phyloP scores from a whole-genome alignment of 768 basidiomycete species.

The Podaxis sp. region DNA sequence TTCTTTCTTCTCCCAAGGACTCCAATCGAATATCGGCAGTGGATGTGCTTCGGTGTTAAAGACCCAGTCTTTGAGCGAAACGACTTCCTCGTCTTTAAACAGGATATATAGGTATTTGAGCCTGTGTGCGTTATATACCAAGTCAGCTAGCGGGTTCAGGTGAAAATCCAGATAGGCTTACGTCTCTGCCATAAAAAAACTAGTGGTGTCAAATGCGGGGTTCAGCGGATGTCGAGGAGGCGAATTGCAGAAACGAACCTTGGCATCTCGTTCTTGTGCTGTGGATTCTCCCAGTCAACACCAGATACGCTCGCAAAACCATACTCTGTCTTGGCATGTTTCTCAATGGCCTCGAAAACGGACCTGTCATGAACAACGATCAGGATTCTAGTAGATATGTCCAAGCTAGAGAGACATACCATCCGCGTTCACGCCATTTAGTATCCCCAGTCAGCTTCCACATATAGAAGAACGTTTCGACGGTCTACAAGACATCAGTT shows the following conservation, averaged over 20 bases:
- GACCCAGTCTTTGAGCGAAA: conserved; percentile 54
- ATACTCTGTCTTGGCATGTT: conserved; percentile 46
- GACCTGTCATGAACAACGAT: conserved; percentile 37
- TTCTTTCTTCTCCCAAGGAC: conserved; percentile 42
- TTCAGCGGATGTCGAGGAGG: neutral
- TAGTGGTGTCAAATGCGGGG: neutral
- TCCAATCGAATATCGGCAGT: conserved; percentile 65
- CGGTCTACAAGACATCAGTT: conserved; percentile 39
- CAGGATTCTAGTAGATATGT: conserved; percentile 43
- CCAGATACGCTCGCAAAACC: conserved; percentile 58
- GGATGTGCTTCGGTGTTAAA: conserved; percentile 76
- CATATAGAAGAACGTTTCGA: conserved; percentile 70
- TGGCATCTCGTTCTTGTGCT: conserved; percentile 61
- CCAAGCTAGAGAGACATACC: conserved; percentile 42
- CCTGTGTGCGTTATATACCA: conserved; percentile 43
- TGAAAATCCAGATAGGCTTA: conserved; percentile 14
- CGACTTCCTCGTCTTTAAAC: conserved; percentile 52
- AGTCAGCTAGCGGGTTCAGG: conserved; percentile 8
- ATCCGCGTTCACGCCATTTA: conserved; percentile 72
- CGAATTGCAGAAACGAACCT: conserved; percentile 42
- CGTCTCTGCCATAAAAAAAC: conserved; percentile 27
- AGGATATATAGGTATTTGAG: conserved; percentile 69
- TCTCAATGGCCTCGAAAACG: conserved; percentile 57
- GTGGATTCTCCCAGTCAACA: conserved; percentile 37
- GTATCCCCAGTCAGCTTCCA: conserved; percentile 66